Percentiles rank a stretch among this genome's conserved stretches.
phyloP scores from a whole-genome alignment of 179 eudicot genomes.

The Heliamphora pulchella region DNA sequence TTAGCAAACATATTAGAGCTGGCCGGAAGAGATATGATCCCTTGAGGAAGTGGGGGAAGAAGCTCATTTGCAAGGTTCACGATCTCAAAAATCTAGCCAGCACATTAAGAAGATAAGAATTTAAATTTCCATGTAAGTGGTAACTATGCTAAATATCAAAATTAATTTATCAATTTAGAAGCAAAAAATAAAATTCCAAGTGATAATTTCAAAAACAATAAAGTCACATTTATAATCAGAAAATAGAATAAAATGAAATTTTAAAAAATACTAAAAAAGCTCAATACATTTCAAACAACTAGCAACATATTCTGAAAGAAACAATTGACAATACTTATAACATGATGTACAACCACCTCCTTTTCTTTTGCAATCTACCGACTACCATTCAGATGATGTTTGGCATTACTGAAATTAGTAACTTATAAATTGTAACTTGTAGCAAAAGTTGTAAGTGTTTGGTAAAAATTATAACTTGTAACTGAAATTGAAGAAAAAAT shows the following conservation, averaged over 20 bases:
- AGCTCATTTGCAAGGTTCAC: slow-evolving; percentile 98
- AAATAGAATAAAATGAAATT: neutral
- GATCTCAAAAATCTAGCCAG: slow-evolving; percentile 77
- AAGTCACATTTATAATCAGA: neutral
- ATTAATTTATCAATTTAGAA: neutral
- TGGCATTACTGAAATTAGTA: too few relatives aligned
- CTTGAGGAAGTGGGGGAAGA: slow-evolving; percentile 94
- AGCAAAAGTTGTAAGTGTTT: too few relatives aligned
- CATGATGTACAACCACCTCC: neutral
- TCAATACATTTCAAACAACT: neutral
- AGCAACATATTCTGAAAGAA: neutral
- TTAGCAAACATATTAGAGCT: slow-evolving; percentile 49
- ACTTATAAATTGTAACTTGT: too few relatives aligned
- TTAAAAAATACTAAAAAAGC: neutral
- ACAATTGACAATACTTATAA: neutral
- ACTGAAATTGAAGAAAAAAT: too few relatives aligned
- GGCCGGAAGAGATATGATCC: slow-evolving; percentile 75
- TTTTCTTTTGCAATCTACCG: too few relatives aligned
- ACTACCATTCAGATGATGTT: neutral
- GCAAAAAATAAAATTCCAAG: neutral
- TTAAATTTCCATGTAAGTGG: neutral
- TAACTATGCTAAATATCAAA: neutral
- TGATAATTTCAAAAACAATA: neutral
- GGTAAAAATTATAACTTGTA: too few relatives aligned
- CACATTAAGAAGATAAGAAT: neutral